A percentile compares a stretch with the other conserved stretches of the same genome.
Evolutionary conservation across 345 rosid species (phyloP).

Genomic region (Lumnitzera racemosa): DNA sequence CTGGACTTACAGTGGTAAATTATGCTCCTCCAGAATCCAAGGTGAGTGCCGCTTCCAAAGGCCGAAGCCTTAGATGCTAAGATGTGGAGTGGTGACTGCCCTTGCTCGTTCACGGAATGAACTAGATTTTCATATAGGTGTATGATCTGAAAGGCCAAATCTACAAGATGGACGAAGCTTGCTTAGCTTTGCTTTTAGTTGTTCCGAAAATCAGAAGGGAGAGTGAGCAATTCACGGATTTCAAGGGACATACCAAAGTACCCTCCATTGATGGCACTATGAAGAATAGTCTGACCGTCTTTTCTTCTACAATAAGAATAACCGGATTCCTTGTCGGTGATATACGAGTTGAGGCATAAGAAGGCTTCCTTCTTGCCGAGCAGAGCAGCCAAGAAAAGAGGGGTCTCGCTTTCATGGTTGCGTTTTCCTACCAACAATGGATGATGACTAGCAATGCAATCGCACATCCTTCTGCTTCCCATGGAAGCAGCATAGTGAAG

Average conservation of each 20-base stretch:
- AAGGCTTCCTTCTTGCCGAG: slow-evolving; percentile 30
- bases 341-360: slow-evolving; percentile 17
- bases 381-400: slow-evolving; percentile 26
- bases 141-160: slow-evolving; percentile 45
- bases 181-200: too few species aligned
- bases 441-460: slow-evolving; percentile 5
- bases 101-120: slow-evolving; percentile 16
- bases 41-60: slow-evolving; percentile 34
- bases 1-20: slow-evolving; percentile 32
- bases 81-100: slow-evolving; percentile 35
- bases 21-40: slow-evolving; percentile 8
- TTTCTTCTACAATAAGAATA: slow-evolving; percentile 13
- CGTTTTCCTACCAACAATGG: slow-evolving; percentile 8
- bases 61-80: slow-evolving; percentile 33
- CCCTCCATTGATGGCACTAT: slow-evolving; percentile 25
- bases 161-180: slow-evolving; percentile 10
- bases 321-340: slow-evolving; percentile 1
- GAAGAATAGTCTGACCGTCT: slow-evolving; percentile 30
- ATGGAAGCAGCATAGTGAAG: slow-evolving; percentile 37
- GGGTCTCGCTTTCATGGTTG: slow-evolving; percentile 34
- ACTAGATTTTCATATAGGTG: slow-evolving; percentile 11
- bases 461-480: slow-evolving; percentile 30
- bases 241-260: slow-evolving; percentile 20
- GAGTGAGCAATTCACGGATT: background rate
- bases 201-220: too few species aligned